These are phyloP conservation scores for Sisymbrium altissimum DNA, from an alignment of 345 rosid species.

Conservation along the genomic window DNA sequence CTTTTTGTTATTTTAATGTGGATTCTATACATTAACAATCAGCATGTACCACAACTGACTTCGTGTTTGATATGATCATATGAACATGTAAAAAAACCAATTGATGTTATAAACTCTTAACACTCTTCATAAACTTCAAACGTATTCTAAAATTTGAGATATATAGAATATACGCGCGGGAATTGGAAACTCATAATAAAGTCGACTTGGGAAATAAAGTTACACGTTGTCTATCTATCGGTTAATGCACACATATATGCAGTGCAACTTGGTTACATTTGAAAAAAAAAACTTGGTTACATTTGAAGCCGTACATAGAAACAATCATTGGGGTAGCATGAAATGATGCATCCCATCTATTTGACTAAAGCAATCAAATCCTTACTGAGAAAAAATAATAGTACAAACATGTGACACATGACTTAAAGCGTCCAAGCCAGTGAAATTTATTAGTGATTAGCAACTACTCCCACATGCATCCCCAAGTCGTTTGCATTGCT, in stretches of 20 bases:
- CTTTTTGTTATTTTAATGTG: neutral
- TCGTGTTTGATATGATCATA: neutral
- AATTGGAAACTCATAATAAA: neutral
- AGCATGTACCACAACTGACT: neutral
- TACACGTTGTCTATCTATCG: neutral
- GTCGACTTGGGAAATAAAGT: neutral
- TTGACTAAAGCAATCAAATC: conserved; percentile 14
- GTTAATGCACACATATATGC: neutral
- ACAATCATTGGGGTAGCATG: conserved; percentile 25
- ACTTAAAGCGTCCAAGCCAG: conserved; percentile 20
- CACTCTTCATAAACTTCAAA: neutral
- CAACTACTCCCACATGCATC: conserved; percentile 32
- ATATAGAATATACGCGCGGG: neutral
- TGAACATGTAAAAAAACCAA: neutral
- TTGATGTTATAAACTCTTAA: neutral
- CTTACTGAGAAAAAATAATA: neutral
- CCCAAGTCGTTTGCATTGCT: conserved; percentile 15
- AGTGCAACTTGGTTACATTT: neutral
- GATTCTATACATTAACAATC: neutral
- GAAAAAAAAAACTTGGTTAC: neutral
- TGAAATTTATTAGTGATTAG: conserved; percentile 2
- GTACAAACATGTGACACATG: conserved; percentile 31
- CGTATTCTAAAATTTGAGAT: neutral
- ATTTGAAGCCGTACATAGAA: conserved; percentile 15
- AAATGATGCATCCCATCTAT: conserved; percentile 18